Conservation (phyloP, 495 filamentous ascomycete genomes). For the Aspergillus carlsbadensis region DNA sequence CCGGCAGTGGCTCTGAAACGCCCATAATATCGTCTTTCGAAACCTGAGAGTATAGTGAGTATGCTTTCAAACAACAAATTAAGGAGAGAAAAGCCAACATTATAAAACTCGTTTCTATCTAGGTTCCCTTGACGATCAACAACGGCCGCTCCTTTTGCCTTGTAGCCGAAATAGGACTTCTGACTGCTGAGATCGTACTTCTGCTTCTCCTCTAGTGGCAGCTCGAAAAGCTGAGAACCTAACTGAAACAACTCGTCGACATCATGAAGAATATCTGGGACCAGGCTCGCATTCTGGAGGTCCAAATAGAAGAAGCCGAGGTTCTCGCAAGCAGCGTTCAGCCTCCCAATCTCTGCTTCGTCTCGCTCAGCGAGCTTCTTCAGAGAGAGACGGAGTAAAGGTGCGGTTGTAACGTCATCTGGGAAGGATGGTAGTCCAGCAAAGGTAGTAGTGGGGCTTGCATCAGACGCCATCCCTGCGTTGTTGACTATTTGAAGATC, state of each 20-base stretch:
- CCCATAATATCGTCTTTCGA: conserved; percentile 56
- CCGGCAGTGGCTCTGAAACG: conserved; percentile 42
- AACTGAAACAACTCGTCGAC: conserved; percentile 47
- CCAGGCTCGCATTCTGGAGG: conserved; percentile 38
- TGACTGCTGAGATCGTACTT: conserved; percentile 48
- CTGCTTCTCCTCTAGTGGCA: conserved; percentile 52
- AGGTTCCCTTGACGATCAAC: conserved; percentile 53
- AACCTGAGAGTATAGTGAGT: conserved; percentile 21
- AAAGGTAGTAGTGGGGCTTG: conserved; percentile 17
- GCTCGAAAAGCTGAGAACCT: conserved; percentile 45
- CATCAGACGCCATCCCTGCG: not conserved
- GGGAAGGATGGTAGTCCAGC: conserved; percentile 52
- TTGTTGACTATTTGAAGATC: not conserved
- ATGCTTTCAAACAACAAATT: not conserved
- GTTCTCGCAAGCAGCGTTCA: conserved; percentile 49
- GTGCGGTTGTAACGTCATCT: conserved; percentile 50
- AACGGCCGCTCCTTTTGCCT: conserved; percentile 48
- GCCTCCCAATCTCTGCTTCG: conserved; percentile 38
- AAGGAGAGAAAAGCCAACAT: conserved; percentile 33
- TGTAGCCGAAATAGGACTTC: conserved; percentile 54
- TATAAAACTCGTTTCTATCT: conserved; percentile 64
- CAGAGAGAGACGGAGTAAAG: conserved; percentile 54
- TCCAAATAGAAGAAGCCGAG: conserved; percentile 67
- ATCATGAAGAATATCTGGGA: conserved; percentile 40
- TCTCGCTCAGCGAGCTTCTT: conserved; percentile 44